Base-by-base conservation (phyloP, 1,284 basidiomycete species). In the Tilletia horrida region DNA sequence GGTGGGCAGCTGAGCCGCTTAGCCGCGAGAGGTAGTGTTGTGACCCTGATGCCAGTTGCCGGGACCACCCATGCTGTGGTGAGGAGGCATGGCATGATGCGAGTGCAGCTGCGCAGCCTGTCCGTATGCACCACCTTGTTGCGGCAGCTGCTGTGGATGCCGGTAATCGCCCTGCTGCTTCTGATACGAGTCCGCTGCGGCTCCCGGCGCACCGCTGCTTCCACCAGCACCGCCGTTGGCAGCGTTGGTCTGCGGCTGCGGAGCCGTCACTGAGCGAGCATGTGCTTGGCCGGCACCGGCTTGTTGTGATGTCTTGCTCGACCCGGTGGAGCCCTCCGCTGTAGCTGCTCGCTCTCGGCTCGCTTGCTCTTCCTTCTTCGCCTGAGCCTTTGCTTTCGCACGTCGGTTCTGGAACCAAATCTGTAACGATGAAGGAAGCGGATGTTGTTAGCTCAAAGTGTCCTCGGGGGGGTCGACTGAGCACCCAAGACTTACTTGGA, bases 351-450 rank as follows among this genome's bases (percentile, higher is more conserved):
- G 55, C 55, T 59, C 63, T 31, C 57, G 27, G 25, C 27, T 35
- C 13, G 27, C 31, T 21, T 31, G 29, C 55, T 59, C 65, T 21
- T 64, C 69, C 52, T 66, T 64, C 64, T 73, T 76, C 23, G 72
- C 73, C 64, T 69, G 45, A 7, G 75, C 69, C 64, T 78, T 78
- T 0, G 76, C 76, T 48, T 78, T 78, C 2, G 76, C 76, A 9
- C 76, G 66, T 2, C 76, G 71, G 40, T 78, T 76, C 64, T 76
- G 75, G 52, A 76, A 76, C 75, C 75, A 76, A 43, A 76, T 75
- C 69, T 67, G 25, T 25, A 59, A n/a, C 4, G 35, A 40, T 40
- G 6, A 40, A 11, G 35, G 6, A 40, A 11, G 35, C 35, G 35
- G 35, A 40, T 40, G 35, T 4, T 40, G 35, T 40, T 11, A 40